phyloP scores from a whole-genome alignment of 331 rosid species.

The Quercus phellos region DNA sequence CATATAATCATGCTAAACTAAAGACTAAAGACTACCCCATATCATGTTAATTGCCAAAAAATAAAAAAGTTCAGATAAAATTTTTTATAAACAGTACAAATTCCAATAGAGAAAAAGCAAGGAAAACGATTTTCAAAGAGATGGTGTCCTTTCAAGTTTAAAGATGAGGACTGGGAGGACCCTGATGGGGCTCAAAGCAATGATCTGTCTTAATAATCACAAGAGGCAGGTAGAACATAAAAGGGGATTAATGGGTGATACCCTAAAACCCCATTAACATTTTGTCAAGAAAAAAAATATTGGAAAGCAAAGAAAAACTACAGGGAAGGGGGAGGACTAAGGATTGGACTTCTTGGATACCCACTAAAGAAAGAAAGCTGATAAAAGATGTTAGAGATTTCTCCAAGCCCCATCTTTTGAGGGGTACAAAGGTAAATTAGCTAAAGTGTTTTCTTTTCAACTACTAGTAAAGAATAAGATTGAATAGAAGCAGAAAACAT shows the following conservation, averaged over 20 bases:
- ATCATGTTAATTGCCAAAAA: background rate
- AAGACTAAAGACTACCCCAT: background rate
- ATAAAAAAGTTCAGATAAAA: no score
- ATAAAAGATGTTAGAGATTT: background rate
- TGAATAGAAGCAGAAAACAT: background rate
- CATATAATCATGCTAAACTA: background rate
- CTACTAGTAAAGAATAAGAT: background rate
- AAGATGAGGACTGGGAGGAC: slow-evolving; percentile 16
- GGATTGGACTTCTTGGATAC: background rate
- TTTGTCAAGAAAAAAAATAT: background rate
- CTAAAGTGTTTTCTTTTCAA: background rate
- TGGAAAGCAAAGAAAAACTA: background rate
- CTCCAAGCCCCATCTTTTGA: background rate
- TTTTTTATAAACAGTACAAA: background rate
- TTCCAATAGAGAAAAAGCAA: background rate
- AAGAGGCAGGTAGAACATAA: background rate
- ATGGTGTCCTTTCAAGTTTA: slow-evolving; percentile 6
- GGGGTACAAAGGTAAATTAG: slow-evolving; percentile 24
- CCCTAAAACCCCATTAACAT: background rate
- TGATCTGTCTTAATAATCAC: background rate
- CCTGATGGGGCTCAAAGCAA: slow-evolving; percentile 5
- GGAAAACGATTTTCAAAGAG: slow-evolving; percentile 2
- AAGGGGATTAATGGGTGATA: background rate
- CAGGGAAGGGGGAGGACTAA: background rate
- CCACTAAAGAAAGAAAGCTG: slow-evolving; percentile 1